These are phyloP conservation scores for Debaryomyces robertsiae DNA, from an alignment of 1,139 yeast species.

Conservation along the genomic window DNA sequence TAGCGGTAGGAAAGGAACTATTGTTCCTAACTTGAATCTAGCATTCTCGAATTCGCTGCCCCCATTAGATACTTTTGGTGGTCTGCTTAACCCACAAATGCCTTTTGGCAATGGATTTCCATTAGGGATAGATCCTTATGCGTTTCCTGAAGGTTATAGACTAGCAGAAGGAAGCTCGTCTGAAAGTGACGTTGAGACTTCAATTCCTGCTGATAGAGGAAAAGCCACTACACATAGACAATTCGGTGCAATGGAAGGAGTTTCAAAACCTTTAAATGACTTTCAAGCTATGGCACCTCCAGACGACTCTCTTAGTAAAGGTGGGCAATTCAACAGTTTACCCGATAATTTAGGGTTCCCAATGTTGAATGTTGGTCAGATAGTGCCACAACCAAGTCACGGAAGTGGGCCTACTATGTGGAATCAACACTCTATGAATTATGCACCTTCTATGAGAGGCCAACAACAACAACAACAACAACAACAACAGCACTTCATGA, in stretches of 20 bases:
- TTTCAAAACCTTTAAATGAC: conserved; percentile 1
- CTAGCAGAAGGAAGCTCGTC: conserved; percentile 16
- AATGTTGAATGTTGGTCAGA: conserved; percentile 7
- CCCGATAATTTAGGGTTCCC: conserved; percentile 13
- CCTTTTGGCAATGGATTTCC: conserved; percentile 16
- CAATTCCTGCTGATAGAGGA: conserved; percentile 14
- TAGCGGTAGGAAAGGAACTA: conserved; percentile 7
- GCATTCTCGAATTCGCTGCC: conserved; percentile 33
- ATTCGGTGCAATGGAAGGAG: conserved; percentile 5
- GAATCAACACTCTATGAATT: conserved; percentile 17
- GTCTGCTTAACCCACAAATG: conserved; percentile 24
- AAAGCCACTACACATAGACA: conserved; percentile 7
- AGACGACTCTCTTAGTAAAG: background rate
- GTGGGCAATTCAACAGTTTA: conserved; percentile 11
- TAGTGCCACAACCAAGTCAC: conserved; percentile 11
- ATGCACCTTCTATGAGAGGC: conserved; percentile 16
- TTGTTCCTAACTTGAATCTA: conserved; percentile 19
- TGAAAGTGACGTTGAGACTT: conserved; percentile 20
- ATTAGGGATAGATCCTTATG: conserved; percentile 8
- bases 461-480: conserved; percentile 5
- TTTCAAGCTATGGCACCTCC: conserved; percentile 1
- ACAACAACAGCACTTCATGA: conserved; percentile 11
- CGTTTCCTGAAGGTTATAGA: conserved; percentile 9
- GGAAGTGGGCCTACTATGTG: conserved; percentile 15
- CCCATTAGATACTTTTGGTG: conserved; percentile 25